These are phyloP conservation scores for Emmonsiellopsis sp. DNA, from an alignment of 2,329 filamentous ascomycete genomes.

Conservation along the genomic window DNA sequence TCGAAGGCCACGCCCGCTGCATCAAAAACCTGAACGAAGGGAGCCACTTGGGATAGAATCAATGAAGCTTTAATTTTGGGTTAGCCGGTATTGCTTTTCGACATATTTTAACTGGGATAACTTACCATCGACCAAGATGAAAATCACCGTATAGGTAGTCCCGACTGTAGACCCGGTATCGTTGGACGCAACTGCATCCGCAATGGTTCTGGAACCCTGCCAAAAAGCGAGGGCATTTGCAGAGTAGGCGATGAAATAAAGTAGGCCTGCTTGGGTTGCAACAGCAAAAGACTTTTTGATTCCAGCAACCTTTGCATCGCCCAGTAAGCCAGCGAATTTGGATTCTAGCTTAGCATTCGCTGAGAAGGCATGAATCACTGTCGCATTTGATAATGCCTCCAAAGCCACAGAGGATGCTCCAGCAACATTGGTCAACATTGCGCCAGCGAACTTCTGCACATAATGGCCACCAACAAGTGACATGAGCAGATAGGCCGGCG, in stretches of 20 bases:
- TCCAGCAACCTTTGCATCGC: slow-evolving; percentile 40
- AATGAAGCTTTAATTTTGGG: slow-evolving; percentile 30
- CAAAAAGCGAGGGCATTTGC: slow-evolving; percentile 58
- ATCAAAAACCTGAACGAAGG: slow-evolving; percentile 43
- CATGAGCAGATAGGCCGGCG: slow-evolving; percentile 40
- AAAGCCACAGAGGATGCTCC: slow-evolving; percentile 51
- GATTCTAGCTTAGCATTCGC: slow-evolving; percentile 47
- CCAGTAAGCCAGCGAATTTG: slow-evolving; percentile 45
- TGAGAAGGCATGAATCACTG: slow-evolving; percentile 52
- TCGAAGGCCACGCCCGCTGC: slow-evolving; percentile 46
- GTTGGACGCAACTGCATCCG: slow-evolving; percentile 18
- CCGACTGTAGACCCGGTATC: slow-evolving; percentile 35
- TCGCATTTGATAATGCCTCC: slow-evolving; percentile 48
- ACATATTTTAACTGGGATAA: background rate
- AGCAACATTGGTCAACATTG: slow-evolving; percentile 43
- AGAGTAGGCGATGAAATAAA: slow-evolving; percentile 57
- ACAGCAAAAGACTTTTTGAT: slow-evolving; percentile 48
- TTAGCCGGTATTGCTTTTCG: background rate
- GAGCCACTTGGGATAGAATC: slow-evolving; percentile 38
- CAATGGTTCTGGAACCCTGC: slow-evolving; percentile 51
- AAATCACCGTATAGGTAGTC: slow-evolving; percentile 47
- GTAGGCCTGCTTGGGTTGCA: slow-evolving; percentile 47
- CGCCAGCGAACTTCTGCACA: slow-evolving; percentile 35
- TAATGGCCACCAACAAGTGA: slow-evolving; percentile 35
- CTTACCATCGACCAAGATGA: slow-evolving; percentile 44